phyloP scores from a whole-genome alignment of 2,329 filamentous ascomycete species.

The Alternaria viburni region DNA sequence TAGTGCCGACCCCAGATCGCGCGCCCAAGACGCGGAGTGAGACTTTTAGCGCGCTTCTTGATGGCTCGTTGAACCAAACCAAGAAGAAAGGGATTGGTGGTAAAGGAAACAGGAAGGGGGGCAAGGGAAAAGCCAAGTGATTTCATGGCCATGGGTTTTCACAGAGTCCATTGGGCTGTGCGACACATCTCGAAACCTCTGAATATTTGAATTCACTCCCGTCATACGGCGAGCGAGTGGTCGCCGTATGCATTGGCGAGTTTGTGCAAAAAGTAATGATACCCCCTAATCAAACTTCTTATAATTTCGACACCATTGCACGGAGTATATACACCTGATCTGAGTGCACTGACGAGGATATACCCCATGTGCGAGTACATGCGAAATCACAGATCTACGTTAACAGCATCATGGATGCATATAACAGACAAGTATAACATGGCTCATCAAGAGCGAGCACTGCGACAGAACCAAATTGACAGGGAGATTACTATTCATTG shows the following conservation, averaged over 20 bases:
- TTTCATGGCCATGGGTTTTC: background rate
- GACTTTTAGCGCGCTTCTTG: conserved; percentile 31
- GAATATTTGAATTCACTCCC: background rate
- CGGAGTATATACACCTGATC: background rate
- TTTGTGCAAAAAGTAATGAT: background rate
- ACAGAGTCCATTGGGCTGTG: background rate
- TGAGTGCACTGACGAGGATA: background rate
- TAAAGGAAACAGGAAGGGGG: background rate
- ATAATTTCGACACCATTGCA: background rate
- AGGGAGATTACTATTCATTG: conserved; percentile 9
- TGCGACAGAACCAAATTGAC: background rate
- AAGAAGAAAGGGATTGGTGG: conserved; percentile 11
- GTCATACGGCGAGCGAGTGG: background rate
- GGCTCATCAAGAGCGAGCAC: background rate
- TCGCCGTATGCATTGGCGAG: background rate
- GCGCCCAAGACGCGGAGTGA: conserved; percentile 33
- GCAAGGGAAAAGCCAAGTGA: background rate
- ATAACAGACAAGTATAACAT: background rate
- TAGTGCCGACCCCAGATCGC: conserved; percentile 1
- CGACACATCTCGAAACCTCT: background rate
- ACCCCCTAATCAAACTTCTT: background rate
- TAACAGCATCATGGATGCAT: background rate
- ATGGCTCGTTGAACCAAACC: conserved; percentile 21
- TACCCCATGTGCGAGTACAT: background rate
- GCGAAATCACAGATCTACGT: background rate